Evolutionary conservation across 352 stramenopile species (phyloP), one percentile per base, ranked within the genome.

Genomic region (Pythium diclinum): DNA sequence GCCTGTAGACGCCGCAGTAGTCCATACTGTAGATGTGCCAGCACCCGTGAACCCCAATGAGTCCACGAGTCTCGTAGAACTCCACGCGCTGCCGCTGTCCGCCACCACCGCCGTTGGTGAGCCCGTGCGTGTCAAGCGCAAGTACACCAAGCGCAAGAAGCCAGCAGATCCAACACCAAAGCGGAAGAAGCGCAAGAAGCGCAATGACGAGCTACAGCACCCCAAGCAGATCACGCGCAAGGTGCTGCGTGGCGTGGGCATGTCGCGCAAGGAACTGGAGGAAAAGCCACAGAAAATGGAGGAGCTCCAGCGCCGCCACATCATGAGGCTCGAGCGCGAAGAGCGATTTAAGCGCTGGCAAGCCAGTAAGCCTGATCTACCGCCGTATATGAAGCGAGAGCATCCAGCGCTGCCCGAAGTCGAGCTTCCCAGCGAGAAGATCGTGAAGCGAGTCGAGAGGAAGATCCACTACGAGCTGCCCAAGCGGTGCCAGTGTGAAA

Each of bases 391-490:
- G 63, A 25, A 42, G 56, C 63, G 63, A 21, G 28, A 34, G 21
- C 56, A 23, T n/a, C 63, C 51, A 16, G 16, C 63, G 49, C 60
- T 38, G 38, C 36, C 30, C 56, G 56, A 51, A 8, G 23, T 68
- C 32, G 33, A 16, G 25, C 51, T 56, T 10, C 67, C 61, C 6
- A 52, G 56, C 25, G 40, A 40, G 1, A 46, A 49, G 56, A 56
- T 73, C 33, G 55, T 53, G 13, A 19, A 48, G 19, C n/a, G 44
- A n/a, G 56, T 73, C 13, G 67, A 73, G 51, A 6, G 48, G 23
- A 34, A 34, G 25, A 33, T 62, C 6, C 30, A 59, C 1, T 32
- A 40, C 6, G 28, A 36, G 19, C 46, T 56, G 19, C 17, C 16
- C 3, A 30, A 11, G 10, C 28, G 28, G 14, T 71, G 64, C 42